These are phyloP conservation scores for Cercospora sesami DNA, from an alignment of 2,329 filamentous ascomycete species.

Conservation along the genomic window DNA sequence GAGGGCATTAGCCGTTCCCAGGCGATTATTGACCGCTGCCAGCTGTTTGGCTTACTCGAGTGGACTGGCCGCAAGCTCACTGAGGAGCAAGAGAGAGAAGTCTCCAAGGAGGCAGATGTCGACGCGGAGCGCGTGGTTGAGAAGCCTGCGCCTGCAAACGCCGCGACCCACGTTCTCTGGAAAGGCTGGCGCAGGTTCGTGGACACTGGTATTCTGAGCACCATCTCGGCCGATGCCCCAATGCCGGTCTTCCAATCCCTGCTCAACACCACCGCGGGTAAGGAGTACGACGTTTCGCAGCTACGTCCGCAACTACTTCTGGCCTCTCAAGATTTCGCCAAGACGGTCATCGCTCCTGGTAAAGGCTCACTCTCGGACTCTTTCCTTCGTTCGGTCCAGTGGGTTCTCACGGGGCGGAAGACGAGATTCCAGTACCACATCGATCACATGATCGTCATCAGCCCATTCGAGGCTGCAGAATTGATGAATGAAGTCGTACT, in stretches of 20 bases:
- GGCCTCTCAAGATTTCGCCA: conserved; percentile 17
- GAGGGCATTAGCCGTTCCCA: conserved; percentile 33
- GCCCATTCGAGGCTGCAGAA: conserved; percentile 60
- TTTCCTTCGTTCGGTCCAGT: conserved; percentile 57
- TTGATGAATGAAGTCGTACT: conserved; percentile 47
- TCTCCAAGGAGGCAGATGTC: conserved; percentile 51
- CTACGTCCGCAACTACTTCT: neutral
- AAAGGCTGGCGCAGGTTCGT: neutral
- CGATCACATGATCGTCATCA: conserved; percentile 55
- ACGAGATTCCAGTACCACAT: conserved; percentile 45
- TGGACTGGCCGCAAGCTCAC: conserved; percentile 45
- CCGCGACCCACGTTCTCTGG: conserved; percentile 41
- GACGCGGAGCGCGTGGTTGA: conserved; percentile 60
- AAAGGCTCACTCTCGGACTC: conserved; percentile 41
- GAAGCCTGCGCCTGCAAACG: conserved; percentile 44
- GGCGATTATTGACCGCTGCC: conserved; percentile 30
- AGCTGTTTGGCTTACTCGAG: conserved; percentile 23
- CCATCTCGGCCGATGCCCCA: conserved; percentile 19
- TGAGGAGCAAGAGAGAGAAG: conserved; percentile 70
- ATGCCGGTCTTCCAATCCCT: conserved; percentile 16
- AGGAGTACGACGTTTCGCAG: conserved; percentile 13
- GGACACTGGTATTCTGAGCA: conserved; percentile 24
- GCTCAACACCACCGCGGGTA: conserved; percentile 12
- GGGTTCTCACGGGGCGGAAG: conserved; percentile 41
- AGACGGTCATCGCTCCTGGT: neutral